Base-by-base conservation (phyloP, 1,284 basidiomycete species). In the Ustilago hordei region DNA sequence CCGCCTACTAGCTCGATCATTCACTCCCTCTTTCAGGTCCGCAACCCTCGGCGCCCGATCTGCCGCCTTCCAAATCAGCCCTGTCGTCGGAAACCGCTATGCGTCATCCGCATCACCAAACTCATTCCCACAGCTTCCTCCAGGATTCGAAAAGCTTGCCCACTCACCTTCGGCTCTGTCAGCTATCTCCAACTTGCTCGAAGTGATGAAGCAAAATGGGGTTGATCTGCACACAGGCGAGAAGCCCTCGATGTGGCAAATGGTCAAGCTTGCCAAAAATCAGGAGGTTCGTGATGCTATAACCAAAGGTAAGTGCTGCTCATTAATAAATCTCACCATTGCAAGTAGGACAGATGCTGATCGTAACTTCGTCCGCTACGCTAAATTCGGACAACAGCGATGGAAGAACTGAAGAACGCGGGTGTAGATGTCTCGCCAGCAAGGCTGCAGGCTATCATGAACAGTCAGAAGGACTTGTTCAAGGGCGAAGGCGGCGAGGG, bases 341-440 rank as follows among this genome's bases (percentile, higher is more conserved):
- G n/a, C 28, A 17, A 23, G 28, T 31, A 7, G 43, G 8, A 19
- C 12, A 39, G 8, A 34, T 7, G 31, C 55, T 53, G 50, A 45
- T 52, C 54, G 36, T 56, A 12, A 13, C 8, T 23, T 28, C 4
- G 12, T 32, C 5, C 35, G 32, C 19, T 8, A 1, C 17, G 13
- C 13, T 19, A 3, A 11, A n/a, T n/a, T 4, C 19, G 11, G 43
- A 8, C 11, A 12, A 38, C 55, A 83, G 81, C 80, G n/a, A 77
- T 81, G 63, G 65, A 78, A n/a, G 81, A 81, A 58, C 71, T 83
- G 47, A 71, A 75, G 31, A 78, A 83, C 35, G 80, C 76, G 13
- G 81, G 81, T 31, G 55, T 83, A 8, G 80, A 83, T n/a, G 70
- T 83, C 6, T 77, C 78, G 45, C 81, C 81, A 15, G 80, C 81